These are phyloP conservation scores for Punica granatum DNA, from an alignment of 345 rosid species.

Conservation along the genomic window DNA sequence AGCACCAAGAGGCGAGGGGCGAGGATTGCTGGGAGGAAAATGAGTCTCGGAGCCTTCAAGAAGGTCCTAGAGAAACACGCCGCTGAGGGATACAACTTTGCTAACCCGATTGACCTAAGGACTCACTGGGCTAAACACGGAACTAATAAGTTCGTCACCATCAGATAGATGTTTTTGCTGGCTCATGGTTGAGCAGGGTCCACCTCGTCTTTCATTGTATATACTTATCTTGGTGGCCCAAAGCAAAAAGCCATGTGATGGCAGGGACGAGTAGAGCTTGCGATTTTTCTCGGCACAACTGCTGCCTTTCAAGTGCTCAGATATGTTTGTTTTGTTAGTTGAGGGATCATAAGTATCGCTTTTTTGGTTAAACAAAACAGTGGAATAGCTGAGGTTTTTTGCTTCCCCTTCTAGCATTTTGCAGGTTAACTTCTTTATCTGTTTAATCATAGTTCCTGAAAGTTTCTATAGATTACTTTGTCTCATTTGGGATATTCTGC, in stretches of 20 bases:
- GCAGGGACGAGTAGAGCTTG: neutral
- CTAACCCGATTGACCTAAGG: slow-evolving; percentile 26
- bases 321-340: slow-evolving; percentile 12
- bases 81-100: slow-evolving; percentile 25
- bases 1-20: slow-evolving; percentile 26
- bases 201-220: slow-evolving; percentile 9
- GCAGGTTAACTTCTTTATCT: slow-evolving; percentile 5
- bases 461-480: neutral
- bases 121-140: slow-evolving; percentile 34
- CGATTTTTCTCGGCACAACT: slow-evolving; percentile 1
- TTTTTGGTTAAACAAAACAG: slow-evolving; percentile 8
- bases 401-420: slow-evolving; percentile 1
- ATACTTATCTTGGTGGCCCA: slow-evolving; percentile 10
- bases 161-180: slow-evolving; percentile 19
- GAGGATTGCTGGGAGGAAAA: slow-evolving; percentile 32
- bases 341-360: slow-evolving; percentile 6
- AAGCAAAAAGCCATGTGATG: slow-evolving; percentile 9
- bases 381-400: slow-evolving; percentile 9
- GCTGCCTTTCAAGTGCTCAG: slow-evolving; percentile 9
- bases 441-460: neutral
- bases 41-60: slow-evolving; percentile 30
- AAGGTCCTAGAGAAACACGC: slow-evolving; percentile 28
- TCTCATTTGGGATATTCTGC: neutral
- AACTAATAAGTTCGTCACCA: slow-evolving; percentile 33
- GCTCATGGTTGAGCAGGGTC: neutral